phyloP scores from a whole-genome alignment of 2,329 filamentous ascomycete species.

The Penicillium glabrum region DNA sequence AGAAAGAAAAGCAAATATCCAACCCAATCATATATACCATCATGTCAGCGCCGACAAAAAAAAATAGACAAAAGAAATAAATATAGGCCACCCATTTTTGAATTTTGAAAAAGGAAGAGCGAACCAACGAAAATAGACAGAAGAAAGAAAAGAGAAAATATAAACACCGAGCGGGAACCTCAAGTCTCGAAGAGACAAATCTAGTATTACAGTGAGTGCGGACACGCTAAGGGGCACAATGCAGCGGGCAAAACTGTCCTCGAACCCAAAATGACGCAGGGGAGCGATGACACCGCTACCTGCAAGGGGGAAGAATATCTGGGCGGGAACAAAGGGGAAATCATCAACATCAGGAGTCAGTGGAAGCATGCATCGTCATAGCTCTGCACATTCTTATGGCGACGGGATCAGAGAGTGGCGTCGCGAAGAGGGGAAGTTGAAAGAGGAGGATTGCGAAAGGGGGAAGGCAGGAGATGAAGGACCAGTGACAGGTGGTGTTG shows the following conservation, averaged over 20 bases:
- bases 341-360: constrained; percentile 19
- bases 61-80: constrained; percentile 8
- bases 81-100: constrained; percentile 15
- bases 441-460: constrained; percentile 23
- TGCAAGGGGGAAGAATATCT: constrained; percentile 14
- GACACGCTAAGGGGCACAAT: constrained; percentile 29
- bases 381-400: constrained; percentile 10
- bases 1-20: background rate
- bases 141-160: constrained; percentile 7
- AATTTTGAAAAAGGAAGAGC: constrained; percentile 2
- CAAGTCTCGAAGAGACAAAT: constrained; percentile 10
- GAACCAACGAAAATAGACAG: constrained; percentile 9
- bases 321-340: constrained; percentile 3
- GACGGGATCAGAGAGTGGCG: constrained; percentile 30
- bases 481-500: constrained; percentile 35
- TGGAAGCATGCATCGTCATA: constrained; percentile 6
- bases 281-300: constrained; percentile 5
- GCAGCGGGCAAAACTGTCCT: constrained; percentile 7
- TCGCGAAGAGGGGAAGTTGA: constrained; percentile 27
- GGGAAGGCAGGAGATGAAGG: constrained; percentile 38
- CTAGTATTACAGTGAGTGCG: constrained; percentile 27
- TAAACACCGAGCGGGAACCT: constrained; percentile 4
- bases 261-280: constrained; percentile 4
- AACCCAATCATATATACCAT: constrained; percentile 12
- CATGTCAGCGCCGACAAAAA: constrained; percentile 9